Base-by-base conservation (phyloP, 176 grass and related monocot species). In the Lolium multiflorum region DNA sequence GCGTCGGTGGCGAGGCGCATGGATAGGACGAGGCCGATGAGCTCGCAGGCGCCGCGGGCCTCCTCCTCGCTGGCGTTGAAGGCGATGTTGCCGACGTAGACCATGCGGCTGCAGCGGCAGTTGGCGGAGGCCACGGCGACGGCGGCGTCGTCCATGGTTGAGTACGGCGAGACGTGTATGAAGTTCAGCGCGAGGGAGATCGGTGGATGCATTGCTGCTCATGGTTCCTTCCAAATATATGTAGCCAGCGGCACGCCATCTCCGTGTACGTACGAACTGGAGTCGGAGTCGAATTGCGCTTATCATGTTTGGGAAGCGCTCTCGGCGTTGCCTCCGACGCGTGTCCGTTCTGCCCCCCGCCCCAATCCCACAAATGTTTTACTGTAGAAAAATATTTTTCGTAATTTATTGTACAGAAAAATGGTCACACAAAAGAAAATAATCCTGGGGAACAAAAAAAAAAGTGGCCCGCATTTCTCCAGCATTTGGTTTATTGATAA, bases 41-140 rank as follows among this genome's bases (percentile, higher is more conserved):
- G 83, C 61, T 71, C 63, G 84, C 75, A 86, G 3, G 75, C 75
- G 35, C 9, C 50, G 63, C 51, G 63, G 64, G 78, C 16, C 76
- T 79, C 84, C 22, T 70, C 17, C 51, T 86, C 84, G 50, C 9
- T 5, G 37, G 76, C 84, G 84, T 79, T 76, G 76, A 70, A 86
- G 11, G 84, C 0, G 51, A 86, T 86, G 63, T 86, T 86, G 51
- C 84, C 84, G 10, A 86, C 75, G 63, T 58, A 86, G 15, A 79
- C 76, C 0, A 71, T 37, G 76, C 84, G 64, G 51, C 84, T 70
- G 84, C 84, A 86, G 6, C 84, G 49, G 62, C 84, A 79, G 38
- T 59, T 86, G 6, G 63, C 71, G 1, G 82, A 28, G 21, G 82
- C 75, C 35, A 65, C 63, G 0, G 68, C 55, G 7, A 66, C 11